phyloP scores from a whole-genome alignment of 768 basidiomycete species.

The Russula sp. region DNA sequence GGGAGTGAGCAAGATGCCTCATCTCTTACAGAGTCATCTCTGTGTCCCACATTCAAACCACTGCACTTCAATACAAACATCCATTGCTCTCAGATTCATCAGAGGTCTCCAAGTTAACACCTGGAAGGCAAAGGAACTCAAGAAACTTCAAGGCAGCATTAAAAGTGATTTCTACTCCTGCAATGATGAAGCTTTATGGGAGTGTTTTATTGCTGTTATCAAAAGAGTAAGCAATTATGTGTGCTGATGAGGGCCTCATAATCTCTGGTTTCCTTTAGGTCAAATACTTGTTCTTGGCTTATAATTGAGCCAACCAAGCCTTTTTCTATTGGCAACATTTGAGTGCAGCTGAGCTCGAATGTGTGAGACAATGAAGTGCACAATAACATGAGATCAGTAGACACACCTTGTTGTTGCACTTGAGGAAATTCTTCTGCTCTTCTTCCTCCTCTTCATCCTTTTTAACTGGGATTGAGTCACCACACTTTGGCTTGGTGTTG shows the following conservation, averaged over 20 bases:
- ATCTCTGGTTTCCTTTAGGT: conserved; percentile 91
- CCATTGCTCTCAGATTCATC: too few species aligned
- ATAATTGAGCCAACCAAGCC: conserved; percentile 89
- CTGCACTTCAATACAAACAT: too few species aligned
- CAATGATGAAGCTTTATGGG: too few species aligned
- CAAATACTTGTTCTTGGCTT: conserved; percentile 89
- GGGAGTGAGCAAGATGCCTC: too few species aligned
- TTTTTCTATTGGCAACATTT: conserved; percentile 99
- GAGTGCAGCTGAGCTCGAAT: conserved; percentile 65
- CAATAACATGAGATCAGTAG: conserved; percentile 1
- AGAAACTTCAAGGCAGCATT: too few species aligned
- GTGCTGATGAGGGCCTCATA: conserved; percentile 81
- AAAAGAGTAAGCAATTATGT: too few species aligned
- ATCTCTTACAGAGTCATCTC: too few species aligned
- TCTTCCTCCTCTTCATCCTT: conserved; percentile 31
- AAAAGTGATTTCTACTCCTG: too few species aligned
- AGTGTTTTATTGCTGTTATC: too few species aligned
- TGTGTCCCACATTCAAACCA: too few species aligned
- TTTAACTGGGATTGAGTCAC: conserved; percentile 24
- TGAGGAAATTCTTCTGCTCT: conserved; percentile 83
- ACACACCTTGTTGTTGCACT: conserved; percentile 92
- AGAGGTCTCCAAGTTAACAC: too few species aligned
- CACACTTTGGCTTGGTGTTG: conserved; percentile 23
- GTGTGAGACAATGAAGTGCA: conserved; percentile 8
- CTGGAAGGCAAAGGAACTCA: too few species aligned